Base-by-base conservation (phyloP, 768 basidiomycete species). In the Mycena vulgaris region DNA sequence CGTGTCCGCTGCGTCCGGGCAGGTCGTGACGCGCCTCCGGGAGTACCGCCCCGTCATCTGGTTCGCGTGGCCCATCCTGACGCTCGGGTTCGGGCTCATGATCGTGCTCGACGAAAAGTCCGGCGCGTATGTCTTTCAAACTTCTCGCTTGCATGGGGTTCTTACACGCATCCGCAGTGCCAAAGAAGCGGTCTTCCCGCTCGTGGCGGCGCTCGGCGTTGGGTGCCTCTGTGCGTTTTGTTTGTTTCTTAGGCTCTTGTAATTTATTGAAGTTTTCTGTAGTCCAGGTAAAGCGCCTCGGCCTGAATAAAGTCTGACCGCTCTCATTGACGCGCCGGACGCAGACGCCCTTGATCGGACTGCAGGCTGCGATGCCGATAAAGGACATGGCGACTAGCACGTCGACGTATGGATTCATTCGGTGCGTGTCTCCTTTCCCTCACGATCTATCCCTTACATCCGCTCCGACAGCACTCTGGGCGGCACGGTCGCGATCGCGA, bases 371-470 rank as follows among this genome's bases (percentile, higher is more conserved):
- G 0, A 96, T 96, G 94, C 95, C 95, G 0, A 75, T 94, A 19
- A 91, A 90, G 74, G 93, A 95, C 71, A 94, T 95, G 93, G 93
- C 94, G 3, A 94, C 94, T 2, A 90, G 89, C 61, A 94, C 94
- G 0, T 83, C 87, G 1, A 89, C 90, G 0, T 92, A 92, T 75
- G 87, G 88, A 25, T 91, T 96, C 75, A 81, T 95, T 71, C 86
- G 92, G 70, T 42, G 19, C 40, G 40, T 5, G 11, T 42, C 16
- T 17, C 40, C 40, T 7, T 9, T 5, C 16, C 17, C 40, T 17
- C n/a, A n/a, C n/a, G 14, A 7, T 21, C 5, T 42, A 16, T 17
- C 9, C 40, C 4, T 42, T 42, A 21, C 16, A 10, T 42, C 8
- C 40, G 9, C 5, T 42, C 17, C 9, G 6, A 13, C 16, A 42